Evolutionary conservation across 192 early-diverging fungal species (phyloP), one percentile per base, ranked within the genome.

Genomic region (Podila epicladia): DNA sequence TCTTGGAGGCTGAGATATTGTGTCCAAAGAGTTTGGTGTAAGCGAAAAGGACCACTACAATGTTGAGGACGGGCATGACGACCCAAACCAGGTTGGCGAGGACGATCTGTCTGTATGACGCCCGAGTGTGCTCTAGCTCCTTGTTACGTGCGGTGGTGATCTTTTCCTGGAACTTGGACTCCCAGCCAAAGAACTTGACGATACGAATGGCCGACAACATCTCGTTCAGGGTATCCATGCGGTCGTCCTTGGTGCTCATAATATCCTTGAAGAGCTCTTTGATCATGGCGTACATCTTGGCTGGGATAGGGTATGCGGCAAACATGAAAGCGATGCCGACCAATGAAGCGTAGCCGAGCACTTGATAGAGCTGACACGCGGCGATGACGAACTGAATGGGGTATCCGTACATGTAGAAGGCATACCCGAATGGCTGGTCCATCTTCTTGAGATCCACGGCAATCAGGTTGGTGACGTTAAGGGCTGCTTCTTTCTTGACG

Each of bases 101-200:
- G 61, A 89, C 78, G 83, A 90, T 89, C 58, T 85, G 75, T 20
- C 86, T 64, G 62, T 90, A 83, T 15, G 86, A 82, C 32, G 75
- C 71, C 45, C 84, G 83, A 38, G 92, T 82, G 24, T 82, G 82
- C 15, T 65, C 73, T 4, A 94, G 79, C 83, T 95, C 93, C 19
- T 75, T 82, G 13, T 89, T 83, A 38, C 93, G 88, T 28, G 90
- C 87, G 7, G 71, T 83, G 6, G 88, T 83, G 22, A 98, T 87
- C 50, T 90, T 87, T 26, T 88, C 84, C 26, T 90, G 71, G 76
- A 98, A 95, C 55, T 88, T 85, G 58, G 79, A 48, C 83, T 95
- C 92, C 95, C 95, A 96, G 35, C 92, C 93, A 82, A 95, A 95
- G 64, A 98, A 90, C 82, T 99, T 99, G 69, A 71, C 22, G n/a